Base-by-base conservation (phyloP, 78 protist genomes). In the Goniomonas avonlea region DNA sequence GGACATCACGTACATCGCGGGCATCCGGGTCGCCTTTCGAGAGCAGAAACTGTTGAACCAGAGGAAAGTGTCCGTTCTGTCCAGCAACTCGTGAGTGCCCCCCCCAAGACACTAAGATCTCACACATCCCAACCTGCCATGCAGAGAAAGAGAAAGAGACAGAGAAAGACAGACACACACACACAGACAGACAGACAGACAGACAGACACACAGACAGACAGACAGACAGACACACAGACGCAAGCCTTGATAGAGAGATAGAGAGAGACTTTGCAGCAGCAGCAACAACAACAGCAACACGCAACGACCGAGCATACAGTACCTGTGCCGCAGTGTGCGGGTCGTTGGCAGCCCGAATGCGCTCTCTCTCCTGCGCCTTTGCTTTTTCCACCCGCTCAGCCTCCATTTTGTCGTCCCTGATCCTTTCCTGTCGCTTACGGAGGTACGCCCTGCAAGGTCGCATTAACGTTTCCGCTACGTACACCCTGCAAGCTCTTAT, bases 141-240 rank as follows among this genome's bases (percentile, higher is more conserved):
- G n/a, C n/a, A 56, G 35, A 56, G 63, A 56, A 17, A 63, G 71
- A 63, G 35, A 63, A 39, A 63, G 35, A 63, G 71, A 63, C 45
- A 63, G 71, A 63, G 35, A 63, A 39, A 63, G 35, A 63, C 45
- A 63, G 35, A 63, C 45, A 63, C 45, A 63, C 45, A 63, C 45
- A 63, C 45, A 63, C 45, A 35, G 71, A 63, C 45, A 35, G 71
- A 35, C 45, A 63, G 71, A 35, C 45, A 63, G 71, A 63, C 45
- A 63, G 71, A 63, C 45, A 63, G 71, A 63, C 45, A 63, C 45
- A 63, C 45, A 63, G 71, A 63, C 45, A 63, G 71, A 63, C 45
- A 63, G 71, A 63, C 71, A 63, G 71, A 63, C 71, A 63, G 71
- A 63, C 71, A 63, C 45, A 37, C 73, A 38, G 73, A 7, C 2